Base-by-base conservation (phyloP, 768 basidiomycete genomes). In the Neoboletus subvelutipes region DNA sequence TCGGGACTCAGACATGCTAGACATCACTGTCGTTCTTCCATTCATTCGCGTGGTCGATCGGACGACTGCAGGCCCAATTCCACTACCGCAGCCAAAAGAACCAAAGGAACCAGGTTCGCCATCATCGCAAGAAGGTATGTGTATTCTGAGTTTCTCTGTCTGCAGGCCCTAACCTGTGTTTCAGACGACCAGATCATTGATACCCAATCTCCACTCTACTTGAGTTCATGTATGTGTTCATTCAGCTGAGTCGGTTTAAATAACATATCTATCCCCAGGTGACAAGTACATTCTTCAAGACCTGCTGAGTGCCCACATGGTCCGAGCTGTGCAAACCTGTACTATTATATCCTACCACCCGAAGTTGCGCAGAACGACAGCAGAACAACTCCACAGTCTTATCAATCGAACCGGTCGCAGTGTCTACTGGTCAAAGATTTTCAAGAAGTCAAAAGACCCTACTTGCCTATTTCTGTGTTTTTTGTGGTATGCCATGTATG, bases 401-500 rank as follows among this genome's bases (percentile, higher is more conserved):
- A 68, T 74, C 36, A 58, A 62, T 4, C 65, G 69, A 18, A 69
- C 67, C 0, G 72, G 74, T 11, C 45, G 46, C 11, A 75, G 74
- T 34, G 72, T 73, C 42, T 73, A 71, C 49, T 71, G 70, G 69
- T 57, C 56, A 24, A 71, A 71, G 34, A 62, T 64, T n/a, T 73
- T 70, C 18, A 0, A 28, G 0, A 54, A 20, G 6, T 61, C 51
- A 49, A 72, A 69, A 5, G 84, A 85, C 55, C 81, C 83, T 8
- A 85, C 83, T 0, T 83, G 84, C 54, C 62, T 85, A 10, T 71
- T 85, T 45, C 60, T 85, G 7, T 75, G 78, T 41, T 71, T 79
- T 28, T 66, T 86, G 45, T 86, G 84, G 84, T 83, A 84, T 61
- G 78, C 81, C 1, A 67, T 84, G 22, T 85, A 86, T 60, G 75